These are phyloP conservation scores for Gossypium ekmanianum DNA, from an alignment of 345 rosid species.

Conservation along the genomic window DNA sequence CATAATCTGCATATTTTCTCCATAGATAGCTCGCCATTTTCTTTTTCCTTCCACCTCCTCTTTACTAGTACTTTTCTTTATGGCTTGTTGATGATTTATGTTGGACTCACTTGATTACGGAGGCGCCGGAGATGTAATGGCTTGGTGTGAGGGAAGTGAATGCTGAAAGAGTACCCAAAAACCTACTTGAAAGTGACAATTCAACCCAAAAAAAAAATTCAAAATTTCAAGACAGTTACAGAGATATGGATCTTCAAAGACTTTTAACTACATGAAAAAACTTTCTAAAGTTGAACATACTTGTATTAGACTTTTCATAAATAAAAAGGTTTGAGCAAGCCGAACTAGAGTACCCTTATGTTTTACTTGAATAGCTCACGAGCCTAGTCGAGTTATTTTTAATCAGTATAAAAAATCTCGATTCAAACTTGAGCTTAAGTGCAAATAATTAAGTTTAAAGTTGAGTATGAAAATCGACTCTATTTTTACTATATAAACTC, in stretches of 20 bases:
- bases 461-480: too few relatives aligned
- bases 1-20: constrained; percentile 81
- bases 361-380: neutral
- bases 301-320: neutral
- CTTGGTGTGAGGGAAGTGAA: neutral
- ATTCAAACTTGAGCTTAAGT: neutral
- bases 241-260: neutral
- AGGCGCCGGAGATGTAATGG: neutral
- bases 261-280: neutral
- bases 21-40: constrained; percentile 65
- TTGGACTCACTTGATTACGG: neutral
- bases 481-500: too few relatives aligned
- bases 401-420: neutral
- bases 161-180: neutral
- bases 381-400: neutral
- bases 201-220: neutral
- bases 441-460: neutral
- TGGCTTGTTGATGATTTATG: too few relatives aligned
- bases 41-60: neutral
- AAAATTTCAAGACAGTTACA: neutral
- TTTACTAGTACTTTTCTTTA: neutral
- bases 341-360: neutral
- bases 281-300: neutral
- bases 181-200: neutral
- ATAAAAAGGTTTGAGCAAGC: neutral